Conservation (phyloP, 2,329 filamentous ascomycete species). For the Scytalidium lignicola region DNA sequence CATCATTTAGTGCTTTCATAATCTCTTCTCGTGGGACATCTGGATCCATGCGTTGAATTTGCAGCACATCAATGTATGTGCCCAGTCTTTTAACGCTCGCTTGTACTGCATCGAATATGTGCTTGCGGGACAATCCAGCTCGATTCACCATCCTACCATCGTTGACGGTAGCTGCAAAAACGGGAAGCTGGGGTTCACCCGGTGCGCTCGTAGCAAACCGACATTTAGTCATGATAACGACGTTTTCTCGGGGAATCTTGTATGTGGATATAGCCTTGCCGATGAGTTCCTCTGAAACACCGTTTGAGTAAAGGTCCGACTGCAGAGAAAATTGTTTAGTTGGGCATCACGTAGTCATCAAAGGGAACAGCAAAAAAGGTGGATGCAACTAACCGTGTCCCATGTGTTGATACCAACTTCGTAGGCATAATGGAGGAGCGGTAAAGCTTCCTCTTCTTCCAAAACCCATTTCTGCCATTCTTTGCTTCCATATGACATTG, state of each 20-base stretch:
- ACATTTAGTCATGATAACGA: slow-evolving; percentile 61
- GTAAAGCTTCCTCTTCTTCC: slow-evolving; percentile 41
- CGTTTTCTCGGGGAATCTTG: slow-evolving; percentile 56
- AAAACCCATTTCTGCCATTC: slow-evolving; percentile 44
- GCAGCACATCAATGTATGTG: slow-evolving; percentile 44
- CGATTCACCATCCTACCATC: slow-evolving; percentile 33
- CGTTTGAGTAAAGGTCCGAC: slow-evolving; percentile 48
- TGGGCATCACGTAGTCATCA: too few species aligned
- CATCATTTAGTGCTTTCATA: slow-evolving; percentile 53
- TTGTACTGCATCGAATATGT: slow-evolving; percentile 60
- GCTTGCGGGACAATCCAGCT: slow-evolving; percentile 52
- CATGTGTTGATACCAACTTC: slow-evolving; percentile 50
- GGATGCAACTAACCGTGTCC: slow-evolving; percentile 54
- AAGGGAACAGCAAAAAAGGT: too few species aligned
- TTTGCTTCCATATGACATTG: slow-evolving; percentile 42
- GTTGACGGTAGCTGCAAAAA: slow-evolving; percentile 11
- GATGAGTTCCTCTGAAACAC: slow-evolving; percentile 57
- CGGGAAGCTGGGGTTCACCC: slow-evolving; percentile 28
- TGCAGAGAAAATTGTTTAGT: too few species aligned
- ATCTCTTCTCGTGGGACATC: slow-evolving; percentile 48
- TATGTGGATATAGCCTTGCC: slow-evolving; percentile 59
- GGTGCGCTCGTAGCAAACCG: slow-evolving; percentile 39
- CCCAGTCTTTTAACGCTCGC: slow-evolving; percentile 46
- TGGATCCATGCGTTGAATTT: slow-evolving; percentile 52
- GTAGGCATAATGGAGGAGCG: slow-evolving; percentile 50